Percentiles rank a stretch among this genome's conserved stretches.
phyloP scores from a whole-genome alignment of 148 eudicot species.

The Polygonum maritimum region DNA sequence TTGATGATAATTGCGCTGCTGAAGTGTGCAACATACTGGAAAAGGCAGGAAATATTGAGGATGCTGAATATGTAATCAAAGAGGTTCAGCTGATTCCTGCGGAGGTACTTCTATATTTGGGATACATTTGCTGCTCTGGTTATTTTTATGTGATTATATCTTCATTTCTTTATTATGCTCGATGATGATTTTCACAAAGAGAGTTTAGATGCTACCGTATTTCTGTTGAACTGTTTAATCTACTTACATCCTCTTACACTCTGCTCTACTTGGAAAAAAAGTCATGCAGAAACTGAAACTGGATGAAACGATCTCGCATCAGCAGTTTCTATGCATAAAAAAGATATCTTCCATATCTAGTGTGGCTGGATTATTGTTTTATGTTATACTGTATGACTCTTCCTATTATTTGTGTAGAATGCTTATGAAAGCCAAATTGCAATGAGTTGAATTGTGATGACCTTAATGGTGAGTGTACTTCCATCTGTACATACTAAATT shows the following conservation, averaged over 20 bases:
- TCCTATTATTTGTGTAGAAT: not conserved
- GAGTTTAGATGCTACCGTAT: not conserved
- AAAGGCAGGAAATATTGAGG: constrained; percentile 61
- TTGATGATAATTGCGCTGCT: constrained; percentile 67
- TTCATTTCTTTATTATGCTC: not conserved
- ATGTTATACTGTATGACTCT: not conserved
- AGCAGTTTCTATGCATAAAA: not conserved
- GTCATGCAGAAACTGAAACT: not conserved
- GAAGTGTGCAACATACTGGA: constrained; percentile 62
- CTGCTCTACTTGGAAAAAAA: not conserved
- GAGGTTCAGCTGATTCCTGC: constrained; percentile 95
- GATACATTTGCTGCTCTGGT: not conserved
- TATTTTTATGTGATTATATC: not conserved
- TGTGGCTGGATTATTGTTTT: not conserved
- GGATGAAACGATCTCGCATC: not conserved
- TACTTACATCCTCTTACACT: not conserved
- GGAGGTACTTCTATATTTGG: constrained; percentile 34
- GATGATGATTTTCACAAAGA: not conserved
- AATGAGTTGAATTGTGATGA: not conserved
- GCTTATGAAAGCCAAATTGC: not conserved
- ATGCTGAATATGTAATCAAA: constrained; percentile 75
- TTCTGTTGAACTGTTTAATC: not conserved
- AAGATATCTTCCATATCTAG: not conserved
- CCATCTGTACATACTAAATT: not conserved
- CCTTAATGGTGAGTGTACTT: not conserved